phyloP scores from a whole-genome alignment of 352 stramenopile genomes.

The Phytophthora europaea region DNA sequence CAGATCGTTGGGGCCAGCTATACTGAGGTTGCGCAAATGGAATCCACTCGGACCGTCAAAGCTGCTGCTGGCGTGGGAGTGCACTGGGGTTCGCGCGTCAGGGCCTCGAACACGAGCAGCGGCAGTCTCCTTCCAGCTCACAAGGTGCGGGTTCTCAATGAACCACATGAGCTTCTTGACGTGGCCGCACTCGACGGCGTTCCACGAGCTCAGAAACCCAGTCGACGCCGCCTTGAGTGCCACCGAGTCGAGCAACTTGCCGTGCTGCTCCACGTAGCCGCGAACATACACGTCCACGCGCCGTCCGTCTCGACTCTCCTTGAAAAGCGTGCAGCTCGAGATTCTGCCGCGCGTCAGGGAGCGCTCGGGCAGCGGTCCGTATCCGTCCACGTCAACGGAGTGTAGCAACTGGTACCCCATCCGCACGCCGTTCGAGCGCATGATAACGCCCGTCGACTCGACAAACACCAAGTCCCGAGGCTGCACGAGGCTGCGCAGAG shows the following conservation, averaged over 20 bases:
- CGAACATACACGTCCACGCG: slow-evolving; percentile 53
- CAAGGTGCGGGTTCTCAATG: slow-evolving; percentile 39
- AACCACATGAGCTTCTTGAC: slow-evolving; percentile 65
- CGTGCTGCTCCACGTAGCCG: slow-evolving; percentile 52
- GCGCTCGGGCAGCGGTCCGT: slow-evolving; percentile 30
- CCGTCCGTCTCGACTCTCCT: slow-evolving; percentile 29
- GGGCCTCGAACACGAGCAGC: slow-evolving; percentile 19
- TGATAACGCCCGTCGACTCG: slow-evolving; percentile 47
- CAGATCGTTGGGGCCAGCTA: slow-evolving; percentile 21
- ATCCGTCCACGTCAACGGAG: slow-evolving; percentile 49
- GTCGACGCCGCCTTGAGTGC: slow-evolving; percentile 53
- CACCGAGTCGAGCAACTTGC: slow-evolving; percentile 48
- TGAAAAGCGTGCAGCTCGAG: slow-evolving; percentile 54
- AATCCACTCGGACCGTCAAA: slow-evolving; percentile 19
- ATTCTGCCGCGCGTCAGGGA: slow-evolving; percentile 49
- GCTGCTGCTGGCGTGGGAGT: slow-evolving; percentile 14
- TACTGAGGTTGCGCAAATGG: slow-evolving; percentile 32
- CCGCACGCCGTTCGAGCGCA: slow-evolving; percentile 35
- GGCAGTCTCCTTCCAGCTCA: slow-evolving; percentile 34
- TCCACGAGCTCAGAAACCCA: slow-evolving; percentile 59
- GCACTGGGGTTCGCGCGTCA: slow-evolving; percentile 7
- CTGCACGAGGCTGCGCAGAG: slow-evolving; percentile 41
- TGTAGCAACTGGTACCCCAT: slow-evolving; percentile 57
- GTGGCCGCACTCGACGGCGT: slow-evolving; percentile 52
- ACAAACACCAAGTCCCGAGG: slow-evolving; percentile 56